Evolutionary conservation across 768 basidiomycete genomes (phyloP).

Genomic region (Pisolithus sp.): DNA sequence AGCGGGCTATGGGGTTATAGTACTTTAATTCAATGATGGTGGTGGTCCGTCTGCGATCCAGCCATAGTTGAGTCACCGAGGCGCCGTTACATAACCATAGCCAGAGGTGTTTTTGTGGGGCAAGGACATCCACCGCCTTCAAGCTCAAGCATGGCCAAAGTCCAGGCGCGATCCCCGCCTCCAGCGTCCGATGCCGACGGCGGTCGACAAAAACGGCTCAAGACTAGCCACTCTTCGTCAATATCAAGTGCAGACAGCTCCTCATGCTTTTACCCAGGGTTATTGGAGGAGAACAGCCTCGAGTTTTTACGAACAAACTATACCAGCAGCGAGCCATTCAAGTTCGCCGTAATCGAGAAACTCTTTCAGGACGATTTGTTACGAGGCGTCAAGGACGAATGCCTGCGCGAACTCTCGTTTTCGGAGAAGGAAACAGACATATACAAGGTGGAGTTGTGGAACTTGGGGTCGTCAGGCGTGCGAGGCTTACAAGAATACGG

Average conservation of each 20-base stretch:
- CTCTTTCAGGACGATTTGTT: constrained; percentile 83
- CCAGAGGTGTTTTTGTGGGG: too few relatives aligned
- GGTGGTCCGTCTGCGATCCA: too few relatives aligned
- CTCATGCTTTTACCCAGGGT: constrained; percentile 29
- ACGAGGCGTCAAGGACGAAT: constrained; percentile 77
- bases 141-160: constrained; percentile 37
- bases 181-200: constrained; percentile 23
- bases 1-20: too few relatives aligned
- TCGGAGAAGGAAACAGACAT: constrained; percentile 97
- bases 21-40: too few relatives aligned
- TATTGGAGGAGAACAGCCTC: constrained; percentile 55
- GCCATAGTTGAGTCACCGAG: too few relatives aligned
- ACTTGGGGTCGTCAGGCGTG: neutral
- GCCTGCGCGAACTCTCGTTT: constrained; percentile 70
- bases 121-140: constrained; percentile 30
- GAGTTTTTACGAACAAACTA: constrained; percentile 54
- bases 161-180: constrained; percentile 42
- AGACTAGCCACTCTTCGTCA: constrained; percentile 30
- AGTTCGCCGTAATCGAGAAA: constrained; percentile 72
- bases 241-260: constrained; percentile 9
- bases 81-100: too few relatives aligned
- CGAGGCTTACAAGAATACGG: neutral
- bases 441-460: constrained; percentile 66
- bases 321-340: constrained; percentile 60
- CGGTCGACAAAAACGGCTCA: constrained; percentile 28